phyloP scores from a whole-genome alignment of 208 protist genomes.

The Balamuthia mandrillaris region DNA sequence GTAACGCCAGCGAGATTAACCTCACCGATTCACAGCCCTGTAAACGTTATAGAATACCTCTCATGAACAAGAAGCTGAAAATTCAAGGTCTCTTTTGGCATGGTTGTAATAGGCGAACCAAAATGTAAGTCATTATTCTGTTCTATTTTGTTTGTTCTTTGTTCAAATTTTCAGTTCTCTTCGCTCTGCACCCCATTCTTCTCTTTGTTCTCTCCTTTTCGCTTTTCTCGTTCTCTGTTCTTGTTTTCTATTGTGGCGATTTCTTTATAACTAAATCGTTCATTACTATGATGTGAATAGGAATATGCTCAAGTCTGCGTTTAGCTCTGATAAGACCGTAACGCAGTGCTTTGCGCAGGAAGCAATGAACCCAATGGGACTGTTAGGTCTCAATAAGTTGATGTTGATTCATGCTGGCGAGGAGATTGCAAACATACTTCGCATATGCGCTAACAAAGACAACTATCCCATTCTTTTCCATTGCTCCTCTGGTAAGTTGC shows the following conservation, averaged over 20 bases:
- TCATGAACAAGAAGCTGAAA: conserved; percentile 31
- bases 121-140: not conserved
- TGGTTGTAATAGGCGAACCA: conserved; percentile 8
- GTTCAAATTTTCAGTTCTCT: not conserved
- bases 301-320: no score
- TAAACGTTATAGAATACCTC: not conserved
- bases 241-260: not conserved
- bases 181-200: not conserved
- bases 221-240: not conserved
- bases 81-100: not conserved
- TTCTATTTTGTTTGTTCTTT: not conserved
- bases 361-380: conserved; percentile 25
- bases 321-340: not conserved
- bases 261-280: not conserved
- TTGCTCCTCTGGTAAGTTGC: conserved; percentile 36
- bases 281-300: no score
- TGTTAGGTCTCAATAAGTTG: conserved; percentile 26
- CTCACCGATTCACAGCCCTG: not conserved
- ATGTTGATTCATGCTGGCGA: conserved; percentile 17
- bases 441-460: not conserved
- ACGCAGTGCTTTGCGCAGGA: not conserved
- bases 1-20: no score
- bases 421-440: conserved; percentile 30
- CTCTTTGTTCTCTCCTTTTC: not conserved
- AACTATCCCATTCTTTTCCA: conserved; percentile 38